A percentile compares a stretch with the other conserved stretches of the same genome.
These are phyloP conservation scores for Plantago ovata DNA, from an alignment of 257 asterid genomes.

Conservation along the genomic window DNA sequence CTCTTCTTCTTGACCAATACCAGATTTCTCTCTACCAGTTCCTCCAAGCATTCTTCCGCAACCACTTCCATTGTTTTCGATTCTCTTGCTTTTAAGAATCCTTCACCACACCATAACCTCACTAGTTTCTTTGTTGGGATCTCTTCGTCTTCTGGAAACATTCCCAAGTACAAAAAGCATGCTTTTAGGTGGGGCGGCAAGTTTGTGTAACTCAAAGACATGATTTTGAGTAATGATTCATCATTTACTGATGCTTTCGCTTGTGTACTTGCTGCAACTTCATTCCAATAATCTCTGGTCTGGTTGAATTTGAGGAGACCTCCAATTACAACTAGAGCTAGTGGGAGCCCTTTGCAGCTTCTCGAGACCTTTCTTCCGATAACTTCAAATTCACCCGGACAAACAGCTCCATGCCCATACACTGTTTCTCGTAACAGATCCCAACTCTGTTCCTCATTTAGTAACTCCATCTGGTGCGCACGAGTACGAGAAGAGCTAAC, in stretches of 20 bases:
- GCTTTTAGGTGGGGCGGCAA: constrained; percentile 1
- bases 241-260: not conserved
- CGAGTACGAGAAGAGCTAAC: no score
- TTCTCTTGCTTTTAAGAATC: not conserved
- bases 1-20: not conserved
- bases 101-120: constrained; percentile 8
- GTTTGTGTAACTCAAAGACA: constrained; percentile 4
- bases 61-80: not conserved
- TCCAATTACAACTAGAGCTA: no score
- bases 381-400: not conserved
- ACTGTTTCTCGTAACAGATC: not conserved
- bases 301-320: not conserved
- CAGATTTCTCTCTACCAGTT: not conserved
- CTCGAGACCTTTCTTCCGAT: not conserved
- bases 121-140: not conserved
- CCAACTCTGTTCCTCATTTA: not conserved
- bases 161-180: not conserved
- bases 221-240: not conserved
- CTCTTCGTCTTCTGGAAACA: constrained; percentile 2
- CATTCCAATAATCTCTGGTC: not conserved
- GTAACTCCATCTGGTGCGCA: not conserved
- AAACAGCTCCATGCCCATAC: not conserved
- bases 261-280: not conserved
- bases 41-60: constrained; percentile 9
- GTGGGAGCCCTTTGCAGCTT: no score